Base-by-base conservation (phyloP, 805 yeast genomes). In the Metschnikowia kunwiensis region DNA sequence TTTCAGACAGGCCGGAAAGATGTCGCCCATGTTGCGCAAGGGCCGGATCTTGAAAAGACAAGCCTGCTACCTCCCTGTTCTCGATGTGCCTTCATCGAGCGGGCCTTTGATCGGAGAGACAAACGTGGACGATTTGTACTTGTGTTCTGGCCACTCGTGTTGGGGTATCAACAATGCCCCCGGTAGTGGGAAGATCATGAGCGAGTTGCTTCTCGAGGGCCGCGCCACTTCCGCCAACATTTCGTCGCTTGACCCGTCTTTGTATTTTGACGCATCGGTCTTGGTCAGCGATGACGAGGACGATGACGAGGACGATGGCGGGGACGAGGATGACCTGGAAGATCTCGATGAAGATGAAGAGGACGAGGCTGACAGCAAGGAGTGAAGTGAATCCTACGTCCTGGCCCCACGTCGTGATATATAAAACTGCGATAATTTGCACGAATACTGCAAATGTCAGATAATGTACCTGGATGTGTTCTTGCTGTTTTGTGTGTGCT, bases 151-250 rank as follows among this genome's bases (percentile, higher is more conserved):
- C 0, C 98, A 91, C 61, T 84, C 96, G 11, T 93, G 97, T 63
- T 91, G 98, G 98, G 98, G 98, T 15, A 93, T 91, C 45, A 93
- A 91, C 64, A 91, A 93, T 60, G 96, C 96, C 0, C 97, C 97
- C 1, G 97, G 85, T 4, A 89, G 97, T 0, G 98, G 98, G n/a
- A 79, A 86, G 54, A 73, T 93, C 24, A 74, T 91, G 80, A 80
- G 95, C 46, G 97, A 91, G 62, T 53, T 91, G 36, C 60, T 91
- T 30, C 60, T 91, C 29, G 97, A 91, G 33, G 97, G 97, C 9
- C 78, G 76, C 46, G 82, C 83, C 7, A 70, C 62, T 24, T 76
- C 86, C 41, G 93, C 96, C 17, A 86, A 84, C 55, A 77, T 89
- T 19, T 72, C 81, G 21, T 84, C 89, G 5, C 70, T 93, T 36